These are phyloP conservation scores for Rosa persica DNA, from an alignment of 306 rosid species.

Conservation along the genomic window DNA sequence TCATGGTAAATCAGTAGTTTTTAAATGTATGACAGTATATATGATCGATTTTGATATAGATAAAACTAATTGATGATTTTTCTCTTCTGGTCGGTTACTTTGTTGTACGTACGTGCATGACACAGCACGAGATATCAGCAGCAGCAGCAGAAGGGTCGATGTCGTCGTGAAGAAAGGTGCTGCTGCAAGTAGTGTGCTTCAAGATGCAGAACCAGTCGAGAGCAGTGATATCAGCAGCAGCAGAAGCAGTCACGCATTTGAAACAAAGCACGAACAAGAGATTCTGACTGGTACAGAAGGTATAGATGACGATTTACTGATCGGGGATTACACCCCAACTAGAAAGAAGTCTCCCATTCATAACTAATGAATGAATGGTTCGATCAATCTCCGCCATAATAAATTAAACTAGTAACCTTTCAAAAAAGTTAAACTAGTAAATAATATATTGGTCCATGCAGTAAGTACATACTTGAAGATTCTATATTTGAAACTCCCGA, in stretches of 20 bases:
- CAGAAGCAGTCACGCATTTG: neutral
- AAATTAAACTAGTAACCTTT: neutral
- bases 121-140: conserved; percentile 4
- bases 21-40: neutral
- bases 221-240: neutral
- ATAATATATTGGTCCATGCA: neutral
- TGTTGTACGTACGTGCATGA: neutral
- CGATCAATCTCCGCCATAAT: neutral
- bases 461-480: too few species aligned
- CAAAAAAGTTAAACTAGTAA: neutral
- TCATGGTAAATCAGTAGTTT: neutral
- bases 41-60: neutral
- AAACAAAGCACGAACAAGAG: neutral
- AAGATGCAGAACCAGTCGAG: neutral
- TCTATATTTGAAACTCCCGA: neutral
- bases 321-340: conserved; percentile 14
- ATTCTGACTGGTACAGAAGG: neutral
- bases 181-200: neutral
- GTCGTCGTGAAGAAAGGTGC: neutral
- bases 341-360: conserved; percentile 13
- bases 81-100: neutral
- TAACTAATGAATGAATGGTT: neutral
- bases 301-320: neutral
- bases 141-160: neutral
- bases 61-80: neutral